phyloP scores from a whole-genome alignment of 768 basidiomycete species.

The Agaricus sinodeliciosus region DNA sequence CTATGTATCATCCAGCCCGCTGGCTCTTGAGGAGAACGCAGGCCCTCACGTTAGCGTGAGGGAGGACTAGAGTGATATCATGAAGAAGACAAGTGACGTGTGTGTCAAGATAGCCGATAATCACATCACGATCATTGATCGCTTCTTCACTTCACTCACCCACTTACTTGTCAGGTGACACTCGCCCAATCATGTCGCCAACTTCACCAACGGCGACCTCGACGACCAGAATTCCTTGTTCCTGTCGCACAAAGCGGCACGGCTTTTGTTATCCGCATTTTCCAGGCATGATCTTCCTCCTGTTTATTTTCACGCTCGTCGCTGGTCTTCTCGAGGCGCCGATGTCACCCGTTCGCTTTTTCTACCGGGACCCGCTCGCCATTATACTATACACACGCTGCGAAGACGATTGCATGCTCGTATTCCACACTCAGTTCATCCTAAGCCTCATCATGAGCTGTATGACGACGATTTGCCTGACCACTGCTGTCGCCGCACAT shows the following conservation, averaged over 20 bases:
- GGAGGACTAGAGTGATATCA: no score
- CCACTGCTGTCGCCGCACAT: slow-evolving; percentile 9
- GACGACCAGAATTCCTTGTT: not conserved
- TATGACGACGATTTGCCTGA: slow-evolving; percentile 10
- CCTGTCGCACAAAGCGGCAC: not conserved
- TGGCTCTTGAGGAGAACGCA: no score
- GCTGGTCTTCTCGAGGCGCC: slow-evolving; percentile 8
- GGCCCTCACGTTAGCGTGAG: no score
- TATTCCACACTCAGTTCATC: slow-evolving; percentile 10
- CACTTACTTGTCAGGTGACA: not conserved
- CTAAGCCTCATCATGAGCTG: slow-evolving; percentile 9
- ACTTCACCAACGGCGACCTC: slow-evolving; percentile 4
- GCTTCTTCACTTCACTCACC: not conserved
- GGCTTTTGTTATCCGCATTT: not conserved
- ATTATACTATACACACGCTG: slow-evolving; percentile 10
- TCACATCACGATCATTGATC: not conserved
- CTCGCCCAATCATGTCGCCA: not conserved
- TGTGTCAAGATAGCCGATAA: no score
- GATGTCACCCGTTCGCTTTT: slow-evolving; percentile 9
- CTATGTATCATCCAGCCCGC: no score
- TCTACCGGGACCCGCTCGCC: slow-evolving; percentile 8
- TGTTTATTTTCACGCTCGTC: slow-evolving; percentile 7
- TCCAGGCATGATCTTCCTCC: slow-evolving; percentile 8
- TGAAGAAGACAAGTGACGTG: no score
- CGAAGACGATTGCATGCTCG: slow-evolving; percentile 10